phyloP scores from a whole-genome alignment of 495 filamentous ascomycete species.

The Annulohypoxylon stygium region DNA sequence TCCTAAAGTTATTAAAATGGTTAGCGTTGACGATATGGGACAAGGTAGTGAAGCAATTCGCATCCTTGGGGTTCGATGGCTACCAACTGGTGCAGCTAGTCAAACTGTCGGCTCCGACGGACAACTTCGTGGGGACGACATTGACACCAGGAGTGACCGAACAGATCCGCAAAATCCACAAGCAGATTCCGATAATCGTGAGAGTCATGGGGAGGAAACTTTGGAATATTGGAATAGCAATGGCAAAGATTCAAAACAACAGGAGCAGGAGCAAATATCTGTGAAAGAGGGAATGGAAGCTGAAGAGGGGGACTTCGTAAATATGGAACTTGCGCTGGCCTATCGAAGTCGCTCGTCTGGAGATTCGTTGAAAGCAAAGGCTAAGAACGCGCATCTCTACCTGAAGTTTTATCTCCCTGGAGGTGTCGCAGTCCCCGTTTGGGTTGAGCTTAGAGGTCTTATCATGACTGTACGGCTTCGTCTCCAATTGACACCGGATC shows the following conservation, averaged over 20 bases:
- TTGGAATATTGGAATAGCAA: slow-evolving; percentile 15
- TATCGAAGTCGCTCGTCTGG: slow-evolving; percentile 71
- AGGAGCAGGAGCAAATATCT: slow-evolving; percentile 60
- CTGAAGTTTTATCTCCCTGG: slow-evolving; percentile 75
- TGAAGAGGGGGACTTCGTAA: slow-evolving; percentile 79
- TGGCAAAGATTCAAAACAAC: slow-evolving; percentile 44
- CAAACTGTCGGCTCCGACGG: slow-evolving; percentile 69
- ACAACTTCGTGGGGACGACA: slow-evolving; percentile 54
- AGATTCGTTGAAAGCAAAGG: slow-evolving; percentile 68
- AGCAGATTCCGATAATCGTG: slow-evolving; percentile 51
- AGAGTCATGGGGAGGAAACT: slow-evolving; percentile 43
- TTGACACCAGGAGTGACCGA: slow-evolving; percentile 62
- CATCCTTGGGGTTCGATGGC: slow-evolving; percentile 74
- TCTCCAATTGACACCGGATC: slow-evolving; percentile 77
- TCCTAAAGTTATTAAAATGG: slow-evolving; percentile 73
- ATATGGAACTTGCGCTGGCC: slow-evolving; percentile 76
- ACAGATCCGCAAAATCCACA: slow-evolving; percentile 58
- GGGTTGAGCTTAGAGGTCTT: slow-evolving; percentile 77
- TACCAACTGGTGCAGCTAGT: slow-evolving; percentile 73
- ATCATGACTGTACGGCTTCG: slow-evolving; percentile 74
- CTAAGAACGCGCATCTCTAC: slow-evolving; percentile 77
- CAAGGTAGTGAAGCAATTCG: slow-evolving; percentile 75
- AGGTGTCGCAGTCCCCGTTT: slow-evolving; percentile 71
- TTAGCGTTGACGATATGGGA: slow-evolving; percentile 76
- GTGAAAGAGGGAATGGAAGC: slow-evolving; percentile 76